Percentiles rank a stretch among this genome's conserved stretches.
Conservation (phyloP, 129 eudicot species). For the Helianthus tuberosus region DNA sequence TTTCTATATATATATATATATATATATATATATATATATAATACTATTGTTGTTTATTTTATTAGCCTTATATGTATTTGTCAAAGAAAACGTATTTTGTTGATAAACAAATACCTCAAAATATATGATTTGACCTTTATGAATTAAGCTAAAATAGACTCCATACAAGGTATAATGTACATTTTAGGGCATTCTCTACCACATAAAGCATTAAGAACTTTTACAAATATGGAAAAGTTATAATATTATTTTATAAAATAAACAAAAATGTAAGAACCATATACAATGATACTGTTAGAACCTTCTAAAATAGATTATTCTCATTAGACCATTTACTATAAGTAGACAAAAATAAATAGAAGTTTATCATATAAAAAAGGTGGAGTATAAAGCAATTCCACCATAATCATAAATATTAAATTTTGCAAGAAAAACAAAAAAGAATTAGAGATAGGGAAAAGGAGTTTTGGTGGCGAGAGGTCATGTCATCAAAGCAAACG, state of each 20-base stretch:
- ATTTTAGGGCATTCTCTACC: slow-evolving; percentile 26
- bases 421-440: not conserved
- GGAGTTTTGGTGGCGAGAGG: slow-evolving; percentile 32
- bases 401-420: slow-evolving; percentile 17
- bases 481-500: slow-evolving; percentile 44
- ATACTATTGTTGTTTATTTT: not conserved
- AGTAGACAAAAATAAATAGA: slow-evolving; percentile 12
- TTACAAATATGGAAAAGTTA: slow-evolving; percentile 33
- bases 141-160: slow-evolving; percentile 9
- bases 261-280: not conserved
- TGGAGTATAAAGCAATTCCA: slow-evolving; percentile 44
- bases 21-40: no score
- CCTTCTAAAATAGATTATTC: slow-evolving; percentile 28
- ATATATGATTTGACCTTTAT: not conserved
- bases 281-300: slow-evolving; percentile 23
- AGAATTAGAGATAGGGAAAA: slow-evolving; percentile 17
- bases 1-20: no score
- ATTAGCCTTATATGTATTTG: not conserved
- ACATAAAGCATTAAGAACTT: slow-evolving; percentile 26
- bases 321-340: slow-evolving; percentile 30
- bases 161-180: slow-evolving; percentile 23
- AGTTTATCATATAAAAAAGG: slow-evolving; percentile 5
- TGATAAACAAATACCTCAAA: not conserved
- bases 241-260: not conserved
- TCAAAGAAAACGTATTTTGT: not conserved